A percentile compares a stretch with the other conserved stretches of the same genome.
Conservation (phyloP, 306 rosid species). For the Citrullus mucosospermus region DNA sequence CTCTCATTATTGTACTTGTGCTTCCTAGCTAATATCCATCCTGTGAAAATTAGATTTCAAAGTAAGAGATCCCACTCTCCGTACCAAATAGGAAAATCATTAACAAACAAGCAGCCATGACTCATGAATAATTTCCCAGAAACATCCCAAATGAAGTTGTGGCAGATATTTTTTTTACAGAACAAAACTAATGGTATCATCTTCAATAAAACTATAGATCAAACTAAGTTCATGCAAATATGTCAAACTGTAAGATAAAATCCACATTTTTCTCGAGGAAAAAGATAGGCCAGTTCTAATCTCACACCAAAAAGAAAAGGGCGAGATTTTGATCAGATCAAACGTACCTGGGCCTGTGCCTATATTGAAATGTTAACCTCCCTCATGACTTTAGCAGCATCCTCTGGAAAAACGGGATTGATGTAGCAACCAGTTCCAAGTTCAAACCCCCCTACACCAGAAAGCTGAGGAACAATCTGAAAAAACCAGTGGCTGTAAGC, state of each 20-base stretch:
- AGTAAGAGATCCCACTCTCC: not conserved
- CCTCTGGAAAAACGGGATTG: constrained; percentile 77
- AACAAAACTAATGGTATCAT: not conserved
- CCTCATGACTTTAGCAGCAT: constrained; percentile 69
- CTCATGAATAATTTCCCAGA: not conserved
- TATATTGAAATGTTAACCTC: constrained; percentile 30
- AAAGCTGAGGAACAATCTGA: constrained; percentile 70
- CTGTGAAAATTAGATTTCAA: not conserved
- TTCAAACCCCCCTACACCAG: constrained; percentile 58
- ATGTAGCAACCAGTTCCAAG: constrained; percentile 72
- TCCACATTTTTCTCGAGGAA: not conserved
- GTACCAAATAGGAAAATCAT: not conserved
- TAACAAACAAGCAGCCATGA: not conserved
- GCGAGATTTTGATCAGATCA: not conserved
- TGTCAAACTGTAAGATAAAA: not conserved
- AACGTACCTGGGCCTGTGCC: not conserved
- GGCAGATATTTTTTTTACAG: not conserved
- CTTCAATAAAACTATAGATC: not conserved
- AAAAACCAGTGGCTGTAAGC: constrained; percentile 62
- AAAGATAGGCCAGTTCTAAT: not conserved
- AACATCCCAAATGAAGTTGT: not conserved
- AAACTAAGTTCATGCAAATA: not conserved
- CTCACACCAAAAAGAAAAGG: not conserved
- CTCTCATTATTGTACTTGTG: not conserved
- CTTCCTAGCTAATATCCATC: not conserved